A percentile compares a stretch with the other conserved stretches of the same genome.
Conservation (phyloP, 73 alveolate species). For the Breviolum minutum region DNA sequence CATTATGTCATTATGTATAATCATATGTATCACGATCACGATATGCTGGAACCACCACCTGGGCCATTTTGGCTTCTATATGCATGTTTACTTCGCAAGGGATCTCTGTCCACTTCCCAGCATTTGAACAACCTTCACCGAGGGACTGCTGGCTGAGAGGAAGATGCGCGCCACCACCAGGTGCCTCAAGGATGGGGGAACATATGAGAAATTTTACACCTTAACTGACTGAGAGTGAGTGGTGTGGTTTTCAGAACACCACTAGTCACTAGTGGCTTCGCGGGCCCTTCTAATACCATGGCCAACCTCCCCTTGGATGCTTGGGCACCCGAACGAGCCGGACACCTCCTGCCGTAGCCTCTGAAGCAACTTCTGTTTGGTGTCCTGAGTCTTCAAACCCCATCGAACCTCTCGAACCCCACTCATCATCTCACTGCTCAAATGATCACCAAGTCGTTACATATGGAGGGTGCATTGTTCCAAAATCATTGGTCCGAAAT, state of each 20-base stretch:
- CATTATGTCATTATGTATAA: too few species aligned
- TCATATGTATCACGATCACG: too few species aligned
- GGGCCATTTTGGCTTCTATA: too few species aligned
- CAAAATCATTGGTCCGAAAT: too few species aligned
- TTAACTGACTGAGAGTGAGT: not conserved
- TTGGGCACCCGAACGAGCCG: not conserved
- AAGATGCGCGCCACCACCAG: conserved; percentile 42
- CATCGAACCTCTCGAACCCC: too few species aligned
- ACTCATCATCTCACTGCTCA: too few species aligned
- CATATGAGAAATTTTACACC: not conserved
- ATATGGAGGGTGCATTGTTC: too few species aligned
- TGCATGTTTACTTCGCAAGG: not conserved
- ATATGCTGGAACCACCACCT: too few species aligned
- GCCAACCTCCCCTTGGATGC: not conserved
- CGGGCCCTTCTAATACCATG: too few species aligned
- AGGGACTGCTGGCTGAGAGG: conserved; percentile 60
- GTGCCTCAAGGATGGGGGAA: not conserved
- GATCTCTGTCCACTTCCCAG: not conserved
- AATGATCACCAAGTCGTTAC: too few species aligned
- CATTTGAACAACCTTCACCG: not conserved
- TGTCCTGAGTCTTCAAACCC: not conserved
- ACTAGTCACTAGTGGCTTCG: too few species aligned
- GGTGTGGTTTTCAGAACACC: not conserved
- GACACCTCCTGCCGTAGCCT: conserved; percentile 4
- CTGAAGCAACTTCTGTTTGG: not conserved